Percentiles rank a stretch among this genome's conserved stretches.
Evolutionary conservation across 108 stramenopile species (phyloP).

Genomic region (Nannochloropsis oceanica): DNA sequence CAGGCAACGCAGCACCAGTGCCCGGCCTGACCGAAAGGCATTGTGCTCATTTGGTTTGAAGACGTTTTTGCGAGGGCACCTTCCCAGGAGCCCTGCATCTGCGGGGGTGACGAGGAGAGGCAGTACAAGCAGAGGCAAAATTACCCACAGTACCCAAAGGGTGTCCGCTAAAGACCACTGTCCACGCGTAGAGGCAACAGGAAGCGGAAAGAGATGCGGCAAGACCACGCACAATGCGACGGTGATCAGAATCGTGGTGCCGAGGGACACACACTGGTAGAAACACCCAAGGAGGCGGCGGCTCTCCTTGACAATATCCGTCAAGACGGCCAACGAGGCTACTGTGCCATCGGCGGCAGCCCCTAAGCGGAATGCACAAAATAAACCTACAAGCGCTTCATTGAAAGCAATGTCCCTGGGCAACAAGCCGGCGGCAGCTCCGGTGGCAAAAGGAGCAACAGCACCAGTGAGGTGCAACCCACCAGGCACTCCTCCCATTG

Average conservation of each 20-base stretch:
- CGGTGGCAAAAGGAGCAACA: constrained; percentile 4
- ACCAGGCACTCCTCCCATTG: constrained; percentile 13
- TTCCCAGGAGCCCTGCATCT: constrained; percentile 22
- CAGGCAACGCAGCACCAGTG: not conserved
- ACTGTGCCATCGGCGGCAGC: constrained; percentile 3
- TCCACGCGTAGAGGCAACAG: constrained; percentile 1
- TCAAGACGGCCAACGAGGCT: constrained; percentile 13
- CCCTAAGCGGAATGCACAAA: constrained; percentile 1
- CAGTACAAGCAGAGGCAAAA: constrained; percentile 14
- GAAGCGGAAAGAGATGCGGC: constrained; percentile 2
- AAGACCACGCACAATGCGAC: constrained; percentile 13
- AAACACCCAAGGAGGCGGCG: constrained; percentile 27
- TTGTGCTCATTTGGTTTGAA: not conserved
- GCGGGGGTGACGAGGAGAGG: constrained; percentile 24
- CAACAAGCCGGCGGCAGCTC: not conserved
- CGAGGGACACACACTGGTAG: constrained; percentile 22
- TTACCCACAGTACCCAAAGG: constrained; percentile 24
- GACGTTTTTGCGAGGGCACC: constrained; percentile 35
- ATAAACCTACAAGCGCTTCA: not conserved
- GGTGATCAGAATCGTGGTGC: constrained; percentile 9
- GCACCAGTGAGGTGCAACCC: constrained; percentile 5
- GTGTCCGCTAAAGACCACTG: constrained; percentile 11
- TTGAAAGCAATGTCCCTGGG: not conserved
- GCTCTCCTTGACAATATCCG: constrained; percentile 33
- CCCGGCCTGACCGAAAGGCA: not conserved